Base-by-base conservation (phyloP, 305 asterid genomes). In the Ilex paraguariensis region DNA sequence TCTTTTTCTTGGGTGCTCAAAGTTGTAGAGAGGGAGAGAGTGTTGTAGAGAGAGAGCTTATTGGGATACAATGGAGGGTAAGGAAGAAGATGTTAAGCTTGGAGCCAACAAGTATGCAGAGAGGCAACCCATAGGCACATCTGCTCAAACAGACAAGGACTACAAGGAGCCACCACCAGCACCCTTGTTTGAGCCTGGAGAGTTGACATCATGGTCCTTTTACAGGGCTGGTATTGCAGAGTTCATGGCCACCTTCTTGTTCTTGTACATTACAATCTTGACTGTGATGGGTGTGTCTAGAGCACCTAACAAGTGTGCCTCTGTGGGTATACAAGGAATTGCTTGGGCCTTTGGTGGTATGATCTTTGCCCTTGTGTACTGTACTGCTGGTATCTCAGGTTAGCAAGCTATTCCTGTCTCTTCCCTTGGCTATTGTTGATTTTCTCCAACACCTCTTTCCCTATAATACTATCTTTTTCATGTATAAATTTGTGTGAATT, bases 331-430 rank as follows among this genome's bases (percentile, higher is more conserved):
- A 4, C 54, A 50, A 50, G 54, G 54, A 7, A 54, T 54, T 54
- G 57, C 57, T 54, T 54, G 57, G 57, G 57, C 57, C 11, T 54
- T 54, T 54, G 57, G 57, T 54, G 57, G 57, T 54, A 54, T 54
- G 57, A 54, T 54, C 57, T 54, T 54, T 54, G 57, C 57, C 32
- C 57, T 54, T 14, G 57, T 54, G 11, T 54, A 54, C 57, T 54
- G 57, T 21, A 54, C 57, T 4, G 57, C 57, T 54, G 57, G 57
- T 54, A 54, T 54, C 57, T 54, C 57, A 54, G 57, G 57, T 54
- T 46, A 13, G 52, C 52, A 42, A 6, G 48, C 48, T 42, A 6
- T 42, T 42, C 48, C 12, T 42, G 15, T 13, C 16, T 52, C 13
- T 13, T 6, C 56, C 28, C 28, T 52, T 52, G 28, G 28, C 28